Evolutionary conservation across 2,329 filamentous ascomycete species (phyloP).

Genomic region (Pestalotiopsis sp.): DNA sequence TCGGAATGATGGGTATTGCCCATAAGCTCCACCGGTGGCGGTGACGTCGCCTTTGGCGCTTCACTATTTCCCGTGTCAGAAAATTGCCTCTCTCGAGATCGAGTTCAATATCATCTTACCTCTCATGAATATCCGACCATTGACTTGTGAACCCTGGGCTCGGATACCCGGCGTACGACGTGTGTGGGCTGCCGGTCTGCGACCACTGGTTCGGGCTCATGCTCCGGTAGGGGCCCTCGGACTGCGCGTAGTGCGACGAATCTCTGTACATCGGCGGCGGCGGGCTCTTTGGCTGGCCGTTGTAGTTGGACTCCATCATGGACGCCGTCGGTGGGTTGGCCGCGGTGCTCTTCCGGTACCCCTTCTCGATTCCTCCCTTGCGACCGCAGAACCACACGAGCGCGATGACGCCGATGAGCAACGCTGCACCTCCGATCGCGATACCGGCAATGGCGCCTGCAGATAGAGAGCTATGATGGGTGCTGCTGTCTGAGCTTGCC

Average conservation of each 20-base stretch:
- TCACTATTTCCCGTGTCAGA: slow-evolving; percentile 6
- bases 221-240: slow-evolving; percentile 16
- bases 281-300: slow-evolving; percentile 18
- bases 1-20: neutral
- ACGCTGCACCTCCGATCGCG: slow-evolving; percentile 50
- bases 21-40: neutral
- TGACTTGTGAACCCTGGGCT: slow-evolving; percentile 15
- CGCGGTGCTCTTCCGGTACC: slow-evolving; percentile 31
- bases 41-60: neutral
- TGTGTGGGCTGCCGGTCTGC: slow-evolving; percentile 19
- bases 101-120: neutral
- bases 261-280: slow-evolving; percentile 7
- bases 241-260: slow-evolving; percentile 15
- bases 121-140: neutral
- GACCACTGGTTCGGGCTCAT: slow-evolving; percentile 16
- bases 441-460: slow-evolving; percentile 62
- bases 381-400: slow-evolving; percentile 52
- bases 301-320: slow-evolving; percentile 30
- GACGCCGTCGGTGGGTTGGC: slow-evolving; percentile 8
- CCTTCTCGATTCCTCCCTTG: slow-evolving; percentile 37
- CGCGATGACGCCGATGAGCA: slow-evolving; percentile 42
- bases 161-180: slow-evolving; percentile 18
- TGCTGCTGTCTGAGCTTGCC: neutral
- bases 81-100: neutral
- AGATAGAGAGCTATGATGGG: slow-evolving; percentile 25